Evolutionary conservation across 306 rosid genomes (phyloP).

Genomic region (Canavalia ensiformis): DNA sequence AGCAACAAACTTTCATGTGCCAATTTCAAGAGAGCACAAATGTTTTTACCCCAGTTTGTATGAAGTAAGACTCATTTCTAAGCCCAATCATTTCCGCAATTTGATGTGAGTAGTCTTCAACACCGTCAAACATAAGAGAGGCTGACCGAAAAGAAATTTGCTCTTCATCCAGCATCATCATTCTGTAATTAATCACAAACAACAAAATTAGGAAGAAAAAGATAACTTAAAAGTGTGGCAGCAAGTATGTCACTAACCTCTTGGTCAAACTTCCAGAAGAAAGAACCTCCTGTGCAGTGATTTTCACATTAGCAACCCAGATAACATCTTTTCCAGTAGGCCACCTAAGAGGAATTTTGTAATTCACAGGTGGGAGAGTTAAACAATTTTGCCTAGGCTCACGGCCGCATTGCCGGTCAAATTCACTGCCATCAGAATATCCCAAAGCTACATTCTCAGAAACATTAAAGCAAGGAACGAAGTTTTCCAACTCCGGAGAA

Average conservation of each 20-base stretch:
- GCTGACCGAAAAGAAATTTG: constrained; percentile 98
- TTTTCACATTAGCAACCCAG: constrained; percentile 90
- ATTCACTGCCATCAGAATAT: constrained; percentile 59
- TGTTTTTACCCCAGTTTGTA: constrained; percentile 83
- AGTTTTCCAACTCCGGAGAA: constrained; percentile 72
- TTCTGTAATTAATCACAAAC: constrained; percentile 63
- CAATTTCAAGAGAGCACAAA: constrained; percentile 34
- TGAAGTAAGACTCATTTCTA: constrained; percentile 89
- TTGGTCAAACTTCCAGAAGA: constrained; percentile 97
- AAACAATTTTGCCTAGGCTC: constrained; percentile 74
- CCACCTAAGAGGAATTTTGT: constrained; percentile 96
- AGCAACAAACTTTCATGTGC: constrained; percentile 34
- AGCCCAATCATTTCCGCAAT: constrained; percentile 99
- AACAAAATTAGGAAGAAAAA: constrained; percentile 34
- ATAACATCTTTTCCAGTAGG: constrained; percentile 98
- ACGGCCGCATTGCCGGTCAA: constrained; percentile 68
- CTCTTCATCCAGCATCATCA: constrained; percentile 99
- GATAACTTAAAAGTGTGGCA: neutral
- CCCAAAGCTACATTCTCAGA: constrained; percentile 63
- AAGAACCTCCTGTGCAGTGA: constrained; percentile 93
- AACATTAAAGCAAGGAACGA: constrained; percentile 88
- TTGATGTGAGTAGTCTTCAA: constrained; percentile 98
- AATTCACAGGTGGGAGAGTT: constrained; percentile 81
- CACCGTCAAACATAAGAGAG: constrained; percentile 88
- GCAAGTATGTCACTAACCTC: constrained; percentile 63